A percentile compares a stretch with the other conserved stretches of the same genome.
Evolutionary conservation across 2,329 filamentous ascomycete species (phyloP).

Genomic region (Dothideomycetes sp.): DNA sequence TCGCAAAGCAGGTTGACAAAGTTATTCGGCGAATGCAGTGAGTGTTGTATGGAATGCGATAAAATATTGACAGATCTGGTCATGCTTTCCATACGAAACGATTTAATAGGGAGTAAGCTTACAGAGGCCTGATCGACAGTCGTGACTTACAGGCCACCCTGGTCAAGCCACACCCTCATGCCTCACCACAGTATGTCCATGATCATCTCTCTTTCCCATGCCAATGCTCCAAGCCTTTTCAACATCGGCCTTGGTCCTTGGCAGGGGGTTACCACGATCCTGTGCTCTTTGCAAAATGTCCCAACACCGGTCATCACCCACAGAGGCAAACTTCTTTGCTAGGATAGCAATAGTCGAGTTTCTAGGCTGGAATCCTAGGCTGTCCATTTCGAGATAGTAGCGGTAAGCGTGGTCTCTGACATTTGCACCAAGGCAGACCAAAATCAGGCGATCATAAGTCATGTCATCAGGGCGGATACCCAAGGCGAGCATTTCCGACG

Average conservation of each 20-base stretch:
- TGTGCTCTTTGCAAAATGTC: slow-evolving; percentile 21
- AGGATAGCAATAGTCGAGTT: slow-evolving; percentile 7
- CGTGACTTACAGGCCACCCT: too few species aligned
- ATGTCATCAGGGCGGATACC: slow-evolving; percentile 42
- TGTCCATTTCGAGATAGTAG: slow-evolving; percentile 23
- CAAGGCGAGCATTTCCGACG: slow-evolving; percentile 49
- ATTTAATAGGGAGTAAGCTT: too few species aligned
- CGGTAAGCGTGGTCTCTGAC: slow-evolving; percentile 17
- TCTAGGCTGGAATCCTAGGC: slow-evolving; percentile 18
- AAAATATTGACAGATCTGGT: too few species aligned
- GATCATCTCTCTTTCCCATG: neutral
- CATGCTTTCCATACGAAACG: too few species aligned
- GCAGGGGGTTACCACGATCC: slow-evolving; percentile 13
- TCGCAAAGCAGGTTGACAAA: too few species aligned
- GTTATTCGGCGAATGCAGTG: too few species aligned
- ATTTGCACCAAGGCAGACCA: slow-evolving; percentile 39
- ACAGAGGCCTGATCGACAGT: too few species aligned
- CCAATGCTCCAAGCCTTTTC: neutral
- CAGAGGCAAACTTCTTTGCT: slow-evolving; percentile 14
- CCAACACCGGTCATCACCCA: slow-evolving; percentile 21
- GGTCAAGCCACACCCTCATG: too few species aligned
- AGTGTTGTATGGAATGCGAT: too few species aligned
- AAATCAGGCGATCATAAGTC: slow-evolving; percentile 52
- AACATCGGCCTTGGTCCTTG: neutral
- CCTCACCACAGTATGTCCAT: too few species aligned